Evolutionary conservation across 768 basidiomycete genomes (phyloP).

Genomic region (Boletus reticulatus): DNA sequence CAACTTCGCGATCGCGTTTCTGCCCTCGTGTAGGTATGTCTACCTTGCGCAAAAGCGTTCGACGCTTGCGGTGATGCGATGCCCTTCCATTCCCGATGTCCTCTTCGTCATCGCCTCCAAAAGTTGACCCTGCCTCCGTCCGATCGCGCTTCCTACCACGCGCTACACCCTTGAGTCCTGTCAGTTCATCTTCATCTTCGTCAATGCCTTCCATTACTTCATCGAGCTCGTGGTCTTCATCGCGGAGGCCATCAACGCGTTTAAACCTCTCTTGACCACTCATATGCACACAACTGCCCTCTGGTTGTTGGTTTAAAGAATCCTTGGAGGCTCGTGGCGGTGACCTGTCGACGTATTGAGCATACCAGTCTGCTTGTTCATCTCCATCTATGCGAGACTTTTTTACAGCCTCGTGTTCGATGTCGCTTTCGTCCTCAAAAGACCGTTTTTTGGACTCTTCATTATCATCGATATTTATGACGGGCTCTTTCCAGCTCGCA

Average conservation of each 20-base stretch:
- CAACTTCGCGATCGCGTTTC: constrained; percentile 64
- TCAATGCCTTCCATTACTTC: constrained; percentile 38
- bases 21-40: constrained; percentile 50
- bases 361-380: constrained; percentile 45
- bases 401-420: constrained; percentile 44
- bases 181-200: constrained; percentile 42
- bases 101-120: constrained; percentile 56
- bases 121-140: constrained; percentile 67
- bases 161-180: constrained; percentile 35
- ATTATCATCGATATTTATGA: constrained; percentile 19
- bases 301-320: constrained; percentile 42
- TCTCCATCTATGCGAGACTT: constrained; percentile 53
- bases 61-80: constrained; percentile 53
- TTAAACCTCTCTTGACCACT: constrained; percentile 43
- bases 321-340: constrained; percentile 50
- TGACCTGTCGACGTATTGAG: constrained; percentile 21
- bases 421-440: constrained; percentile 43
- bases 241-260: constrained; percentile 40
- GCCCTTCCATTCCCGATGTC: constrained; percentile 40
- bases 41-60: constrained; percentile 53
- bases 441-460: constrained; percentile 42
- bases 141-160: constrained; percentile 75
- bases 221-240: constrained; percentile 43
- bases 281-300: constrained; percentile 37
- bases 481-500: constrained; percentile 30